These are phyloP conservation scores for Neoarthrinium moseri DNA, from an alignment of 2,329 filamentous ascomycete species.

Conservation along the genomic window DNA sequence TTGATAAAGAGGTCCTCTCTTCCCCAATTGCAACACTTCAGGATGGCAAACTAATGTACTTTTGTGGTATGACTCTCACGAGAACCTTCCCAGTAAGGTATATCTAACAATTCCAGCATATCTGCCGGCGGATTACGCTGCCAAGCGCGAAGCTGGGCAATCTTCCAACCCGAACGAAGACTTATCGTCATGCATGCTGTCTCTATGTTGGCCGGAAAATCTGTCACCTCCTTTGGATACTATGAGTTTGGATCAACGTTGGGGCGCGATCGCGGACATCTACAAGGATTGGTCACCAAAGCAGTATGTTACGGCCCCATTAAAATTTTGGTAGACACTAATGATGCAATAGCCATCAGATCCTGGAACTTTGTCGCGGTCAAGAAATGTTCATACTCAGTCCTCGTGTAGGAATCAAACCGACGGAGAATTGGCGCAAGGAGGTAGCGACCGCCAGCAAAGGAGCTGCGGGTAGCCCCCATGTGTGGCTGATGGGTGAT, in stretches of 20 bases:
- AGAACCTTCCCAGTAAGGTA: not conserved
- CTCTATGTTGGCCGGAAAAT: not conserved
- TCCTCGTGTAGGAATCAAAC: not conserved
- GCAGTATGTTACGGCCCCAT: not conserved
- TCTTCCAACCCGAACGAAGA: not conserved
- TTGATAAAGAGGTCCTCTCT: not conserved
- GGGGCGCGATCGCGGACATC: not conserved
- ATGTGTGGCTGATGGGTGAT: conserved; percentile 17
- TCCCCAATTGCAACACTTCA: conserved; percentile 1
- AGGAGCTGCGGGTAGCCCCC: conserved; percentile 7
- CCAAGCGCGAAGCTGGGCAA: not conserved
- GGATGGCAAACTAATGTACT: conserved; percentile 4
- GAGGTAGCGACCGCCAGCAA: not conserved
- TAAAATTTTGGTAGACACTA: not conserved
- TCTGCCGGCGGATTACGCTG: not conserved
- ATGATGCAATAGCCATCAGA: not conserved
- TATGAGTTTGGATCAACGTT: not conserved
- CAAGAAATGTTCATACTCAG: conserved; percentile 1
- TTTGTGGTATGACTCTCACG: not conserved
- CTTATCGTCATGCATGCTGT: not conserved
- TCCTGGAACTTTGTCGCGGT: not conserved
- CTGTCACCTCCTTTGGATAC: not conserved
- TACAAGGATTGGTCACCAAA: not conserved
- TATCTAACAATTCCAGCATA: not conserved
- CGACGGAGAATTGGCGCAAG: conserved; percentile 7